A percentile compares a stretch with the other conserved stretches of the same genome.
Conservation (phyloP, 2,329 filamentous ascomycete genomes). For the Aspergillus pseudonomiae region DNA sequence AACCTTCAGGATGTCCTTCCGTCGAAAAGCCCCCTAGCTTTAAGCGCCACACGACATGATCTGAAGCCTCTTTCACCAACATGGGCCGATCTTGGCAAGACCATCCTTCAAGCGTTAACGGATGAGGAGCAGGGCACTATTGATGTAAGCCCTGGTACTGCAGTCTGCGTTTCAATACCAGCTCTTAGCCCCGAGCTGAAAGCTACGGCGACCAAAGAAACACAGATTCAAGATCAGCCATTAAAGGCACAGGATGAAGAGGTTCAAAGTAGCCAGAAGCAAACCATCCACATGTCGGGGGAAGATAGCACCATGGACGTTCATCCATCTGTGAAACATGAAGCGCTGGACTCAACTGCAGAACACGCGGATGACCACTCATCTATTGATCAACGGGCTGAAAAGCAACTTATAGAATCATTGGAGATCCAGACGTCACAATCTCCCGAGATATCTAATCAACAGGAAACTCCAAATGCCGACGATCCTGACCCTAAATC, state of each 20-base stretch:
- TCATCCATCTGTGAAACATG: constrained; percentile 15
- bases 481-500: constrained; percentile 38
- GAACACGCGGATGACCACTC: constrained; percentile 37
- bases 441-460: constrained; percentile 22
- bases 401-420: constrained; percentile 41
- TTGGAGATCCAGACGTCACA: constrained; percentile 35
- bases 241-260: constrained; percentile 15
- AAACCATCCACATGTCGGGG: constrained; percentile 23
- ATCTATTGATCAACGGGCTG: constrained; percentile 38
- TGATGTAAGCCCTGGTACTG: constrained; percentile 38
- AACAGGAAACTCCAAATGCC: constrained; percentile 25
- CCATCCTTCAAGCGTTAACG: constrained; percentile 48
- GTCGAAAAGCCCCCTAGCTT: constrained; percentile 38
- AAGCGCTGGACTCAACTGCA: constrained; percentile 14
- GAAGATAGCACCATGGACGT: constrained; percentile 16
- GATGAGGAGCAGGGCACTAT: constrained; percentile 41
- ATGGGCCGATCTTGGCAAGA: constrained; percentile 54
- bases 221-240: constrained; percentile 17
- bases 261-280: constrained; percentile 9
- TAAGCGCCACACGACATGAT: constrained; percentile 43
- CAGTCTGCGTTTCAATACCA: constrained; percentile 48
- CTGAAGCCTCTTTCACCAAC: constrained; percentile 37
- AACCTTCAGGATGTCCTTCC: constrained; percentile 33
- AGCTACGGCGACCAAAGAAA: constrained; percentile 18
- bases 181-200: constrained; percentile 28